These are phyloP conservation scores for Diaporthe eres DNA, from an alignment of 2,329 filamentous ascomycete genomes.

Conservation along the genomic window DNA sequence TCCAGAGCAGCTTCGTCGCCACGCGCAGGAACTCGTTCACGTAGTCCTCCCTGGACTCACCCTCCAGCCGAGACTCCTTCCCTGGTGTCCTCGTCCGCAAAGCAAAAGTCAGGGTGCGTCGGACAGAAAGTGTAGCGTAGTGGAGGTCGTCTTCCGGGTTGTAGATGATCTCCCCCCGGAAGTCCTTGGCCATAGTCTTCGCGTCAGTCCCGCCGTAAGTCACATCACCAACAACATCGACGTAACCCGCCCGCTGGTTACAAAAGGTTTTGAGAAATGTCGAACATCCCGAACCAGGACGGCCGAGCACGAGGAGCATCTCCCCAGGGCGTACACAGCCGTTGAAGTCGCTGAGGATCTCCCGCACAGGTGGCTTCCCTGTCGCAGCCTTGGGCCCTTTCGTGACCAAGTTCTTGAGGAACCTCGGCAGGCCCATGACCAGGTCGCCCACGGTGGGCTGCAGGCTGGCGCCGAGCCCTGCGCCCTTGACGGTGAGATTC, in stretches of 20 bases:
- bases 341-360: slow-evolving; percentile 68
- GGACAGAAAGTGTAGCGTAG: slow-evolving; percentile 82
- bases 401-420: slow-evolving; percentile 43
- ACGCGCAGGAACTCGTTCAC: slow-evolving; percentile 77
- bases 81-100: slow-evolving; percentile 78
- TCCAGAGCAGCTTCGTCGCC: slow-evolving; percentile 81
- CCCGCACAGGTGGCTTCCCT: slow-evolving; percentile 69
- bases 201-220: slow-evolving; percentile 51
- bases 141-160: slow-evolving; percentile 87
- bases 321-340: slow-evolving; percentile 27
- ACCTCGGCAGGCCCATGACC: slow-evolving; percentile 49
- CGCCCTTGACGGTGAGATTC: slow-evolving; percentile 77
- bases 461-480: slow-evolving; percentile 73
- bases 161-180: slow-evolving; percentile 89
- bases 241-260: slow-evolving; percentile 33
- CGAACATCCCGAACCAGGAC: slow-evolving; percentile 39
- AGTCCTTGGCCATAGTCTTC: slow-evolving; percentile 81
- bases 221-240: slow-evolving; percentile 27
- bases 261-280: slow-evolving; percentile 32
- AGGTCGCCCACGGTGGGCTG: slow-evolving; percentile 59
- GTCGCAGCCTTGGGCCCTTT: slow-evolving; percentile 49
- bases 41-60: slow-evolving; percentile 67
- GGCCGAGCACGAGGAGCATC: slow-evolving; percentile 36
- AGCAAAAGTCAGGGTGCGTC: slow-evolving; percentile 84
- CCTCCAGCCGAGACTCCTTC: slow-evolving; percentile 64